These are phyloP conservation scores for Barnettozyma sp. DNA, from an alignment of 805 yeast genomes.

Conservation along the genomic window DNA sequence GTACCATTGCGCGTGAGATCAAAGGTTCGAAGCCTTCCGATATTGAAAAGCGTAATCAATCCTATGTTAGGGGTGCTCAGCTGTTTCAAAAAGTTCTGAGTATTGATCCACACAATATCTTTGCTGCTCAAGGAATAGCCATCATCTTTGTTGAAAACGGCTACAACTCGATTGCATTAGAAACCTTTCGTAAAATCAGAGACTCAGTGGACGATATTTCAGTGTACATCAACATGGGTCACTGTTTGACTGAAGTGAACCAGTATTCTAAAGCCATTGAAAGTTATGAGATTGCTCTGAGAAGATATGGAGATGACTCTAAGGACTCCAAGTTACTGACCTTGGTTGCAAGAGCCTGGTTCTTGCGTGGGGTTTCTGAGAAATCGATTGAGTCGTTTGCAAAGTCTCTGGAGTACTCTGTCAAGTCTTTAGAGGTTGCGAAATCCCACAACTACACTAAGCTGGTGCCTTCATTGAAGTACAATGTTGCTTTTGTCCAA, in stretches of 20 bases:
- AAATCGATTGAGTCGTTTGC: slow-evolving; percentile 53
- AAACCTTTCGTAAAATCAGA: slow-evolving; percentile 79
- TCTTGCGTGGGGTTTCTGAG: slow-evolving; percentile 64
- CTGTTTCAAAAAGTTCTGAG: slow-evolving; percentile 82
- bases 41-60: slow-evolving; percentile 55
- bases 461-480: slow-evolving; percentile 44
- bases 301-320: slow-evolving; percentile 50
- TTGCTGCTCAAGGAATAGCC: slow-evolving; percentile 97
- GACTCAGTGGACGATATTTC: slow-evolving; percentile 84
- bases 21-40: slow-evolving; percentile 43
- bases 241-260: slow-evolving; percentile 74
- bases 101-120: slow-evolving; percentile 77
- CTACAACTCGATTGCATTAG: slow-evolving; percentile 69
- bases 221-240: slow-evolving; percentile 80
- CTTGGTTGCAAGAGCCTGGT: slow-evolving; percentile 85
- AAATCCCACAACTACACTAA: slow-evolving; percentile 27
- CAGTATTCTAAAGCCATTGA: slow-evolving; percentile 86
- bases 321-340: slow-evolving; percentile 62
- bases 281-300: slow-evolving; percentile 73
- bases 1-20: slow-evolving; percentile 71
- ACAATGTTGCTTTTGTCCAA: slow-evolving; percentile 77
- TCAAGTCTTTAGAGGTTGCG: slow-evolving; percentile 43
- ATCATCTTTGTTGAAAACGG: slow-evolving; percentile 84
- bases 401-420: slow-evolving; percentile 56
- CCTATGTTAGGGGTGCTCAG: slow-evolving; percentile 87